These are phyloP conservation scores for Coprinellus micaceus DNA, from an alignment of 768 basidiomycete genomes.

Conservation along the genomic window DNA sequence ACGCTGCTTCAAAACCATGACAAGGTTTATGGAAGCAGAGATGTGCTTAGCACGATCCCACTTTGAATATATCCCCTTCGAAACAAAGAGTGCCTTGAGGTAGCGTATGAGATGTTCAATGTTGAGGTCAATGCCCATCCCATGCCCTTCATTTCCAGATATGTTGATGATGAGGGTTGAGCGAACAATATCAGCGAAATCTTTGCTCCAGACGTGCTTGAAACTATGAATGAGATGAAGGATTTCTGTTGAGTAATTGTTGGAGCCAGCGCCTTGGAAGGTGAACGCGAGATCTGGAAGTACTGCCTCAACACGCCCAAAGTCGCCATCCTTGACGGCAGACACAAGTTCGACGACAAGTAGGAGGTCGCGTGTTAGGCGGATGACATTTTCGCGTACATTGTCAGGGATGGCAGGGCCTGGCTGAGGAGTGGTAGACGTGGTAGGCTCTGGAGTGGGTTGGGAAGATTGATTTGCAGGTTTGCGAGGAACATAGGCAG, in stretches of 20 bases:
- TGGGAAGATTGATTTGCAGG: background rate
- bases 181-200: slow-evolving; percentile 27
- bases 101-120: slow-evolving; percentile 25
- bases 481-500: background rate
- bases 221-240: slow-evolving; percentile 19
- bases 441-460: background rate
- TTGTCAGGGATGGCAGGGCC: background rate
- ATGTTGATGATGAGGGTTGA: slow-evolving; percentile 27
- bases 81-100: slow-evolving; percentile 18
- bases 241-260: slow-evolving; percentile 10
- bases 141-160: slow-evolving; percentile 22
- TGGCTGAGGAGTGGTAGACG: background rate
- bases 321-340: slow-evolving; percentile 1
- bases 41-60: background rate
- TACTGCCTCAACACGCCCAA: background rate
- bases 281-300: background rate
- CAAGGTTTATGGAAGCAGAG: background rate
- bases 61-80: background rate
- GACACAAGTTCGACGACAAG: background rate
- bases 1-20: background rate
- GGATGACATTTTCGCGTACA: background rate
- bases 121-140: slow-evolving; percentile 22
- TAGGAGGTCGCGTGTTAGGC: background rate
- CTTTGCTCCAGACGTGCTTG: slow-evolving; percentile 24
- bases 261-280: background rate